Base-by-base conservation (phyloP, 352 stramenopile genomes). In the Pythium sukuiense region DNA sequence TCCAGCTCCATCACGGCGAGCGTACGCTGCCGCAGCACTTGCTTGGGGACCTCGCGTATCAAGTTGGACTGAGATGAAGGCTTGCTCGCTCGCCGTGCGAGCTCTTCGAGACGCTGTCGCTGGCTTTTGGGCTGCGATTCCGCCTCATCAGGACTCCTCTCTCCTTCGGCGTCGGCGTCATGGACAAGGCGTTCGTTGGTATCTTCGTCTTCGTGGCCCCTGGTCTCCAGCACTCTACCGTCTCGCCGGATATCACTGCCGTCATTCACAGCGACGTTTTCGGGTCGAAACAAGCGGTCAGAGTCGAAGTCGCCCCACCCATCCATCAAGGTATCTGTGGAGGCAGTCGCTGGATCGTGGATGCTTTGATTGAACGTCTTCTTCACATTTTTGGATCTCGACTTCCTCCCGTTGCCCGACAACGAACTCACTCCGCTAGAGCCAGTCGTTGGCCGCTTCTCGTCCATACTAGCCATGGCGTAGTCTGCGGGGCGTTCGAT, bases 251-350 rank as follows among this genome's bases (percentile, higher is more conserved):
- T 50, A 6, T 50, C 43, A 9, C 43, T 50, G 4, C 43, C 43
- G 9, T 50, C 43, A 8, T 50, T 50, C 18, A 13, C 32, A 8
- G 8, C 32, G 4, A 35, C 18, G 8, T 50, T 29, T 9, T 29
- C 18, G 3, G 43, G 43, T 50, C n/a, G 43, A 29, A 89, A 61
- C 30, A 89, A 61, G 49, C 63, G 71, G 59, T 89, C 81, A 2
- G 79, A 61, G 41, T 90, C 72, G 37, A 87, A 85, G 35, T 90
- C 79, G 4, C 76, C 79, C 81, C 81, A 90, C 52, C 69, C 81
- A n/a, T 73, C 64, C n/a, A 78, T 57, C n/a, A 46, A 32, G 2
- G 48, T 48, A 2, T 55, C 53, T 20, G 59, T 61, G 24, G 48
- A 50, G 2, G 26, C 48, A 16, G 16, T 57, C 9, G 55, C 24